phyloP scores from a whole-genome alignment of 768 basidiomycete species.

The Hygrophorus russula region DNA sequence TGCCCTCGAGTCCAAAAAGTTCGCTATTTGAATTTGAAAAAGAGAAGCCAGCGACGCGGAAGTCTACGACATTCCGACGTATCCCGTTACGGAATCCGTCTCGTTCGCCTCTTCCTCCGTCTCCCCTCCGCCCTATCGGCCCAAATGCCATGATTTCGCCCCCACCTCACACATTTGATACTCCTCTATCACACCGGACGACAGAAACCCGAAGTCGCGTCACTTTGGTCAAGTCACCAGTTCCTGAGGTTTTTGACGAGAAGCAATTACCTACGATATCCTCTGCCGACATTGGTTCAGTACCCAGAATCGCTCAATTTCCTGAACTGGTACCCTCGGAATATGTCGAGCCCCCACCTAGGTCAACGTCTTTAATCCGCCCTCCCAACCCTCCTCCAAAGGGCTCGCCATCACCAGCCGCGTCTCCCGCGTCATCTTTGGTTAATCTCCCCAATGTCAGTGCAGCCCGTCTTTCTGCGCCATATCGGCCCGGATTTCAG shows the following conservation, averaged over 20 bases:
- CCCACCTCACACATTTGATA: not conserved
- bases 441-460: conserved; percentile 12
- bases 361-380: conserved; percentile 6
- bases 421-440: conserved; percentile 14
- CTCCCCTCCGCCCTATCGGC: conserved; percentile 17
- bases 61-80: conserved; percentile 38
- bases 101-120: conserved; percentile 21
- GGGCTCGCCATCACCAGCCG: conserved; percentile 9
- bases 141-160: conserved; percentile 17
- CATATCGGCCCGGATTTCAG: conserved; percentile 89
- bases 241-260: conserved; percentile 5
- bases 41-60: conserved; percentile 10
- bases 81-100: conserved; percentile 26
- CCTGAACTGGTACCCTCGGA: not conserved
- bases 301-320: conserved; percentile 8
- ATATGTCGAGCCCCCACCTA: not conserved
- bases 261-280: conserved; percentile 2
- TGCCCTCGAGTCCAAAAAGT: not conserved
- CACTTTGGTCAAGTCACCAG: conserved; percentile 10
- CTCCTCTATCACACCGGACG: not conserved
- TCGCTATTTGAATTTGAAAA: not conserved
- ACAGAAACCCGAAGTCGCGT: conserved; percentile 7
- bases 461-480: conserved; percentile 31
- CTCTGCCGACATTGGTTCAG: conserved; percentile 6
- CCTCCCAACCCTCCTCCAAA: conserved; percentile 6